These are phyloP conservation scores for Moelleriella libera DNA, from an alignment of 2,329 filamentous ascomycete species.

Conservation along the genomic window DNA sequence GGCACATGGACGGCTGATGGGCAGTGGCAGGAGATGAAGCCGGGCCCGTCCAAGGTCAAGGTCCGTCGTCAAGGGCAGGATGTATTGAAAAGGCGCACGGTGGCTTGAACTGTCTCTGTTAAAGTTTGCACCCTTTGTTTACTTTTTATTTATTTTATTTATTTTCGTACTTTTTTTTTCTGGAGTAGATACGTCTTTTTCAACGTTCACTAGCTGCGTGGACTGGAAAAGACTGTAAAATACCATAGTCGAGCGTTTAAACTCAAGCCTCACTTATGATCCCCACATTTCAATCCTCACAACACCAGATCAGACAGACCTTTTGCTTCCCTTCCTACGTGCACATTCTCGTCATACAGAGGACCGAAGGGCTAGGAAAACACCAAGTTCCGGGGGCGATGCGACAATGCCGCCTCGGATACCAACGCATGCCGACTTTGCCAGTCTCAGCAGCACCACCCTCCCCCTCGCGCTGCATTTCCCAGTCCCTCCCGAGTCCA, in stretches of 20 bases:
- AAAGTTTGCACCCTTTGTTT: background rate
- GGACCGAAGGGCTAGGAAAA: background rate
- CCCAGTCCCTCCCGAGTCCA: constrained; percentile 41
- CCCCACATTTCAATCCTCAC: background rate
- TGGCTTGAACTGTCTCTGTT: background rate
- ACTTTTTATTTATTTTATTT: background rate
- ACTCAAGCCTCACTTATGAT: background rate
- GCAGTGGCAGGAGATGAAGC: constrained; percentile 50
- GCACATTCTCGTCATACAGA: background rate
- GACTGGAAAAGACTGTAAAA: too few relatives aligned
- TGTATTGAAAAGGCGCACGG: constrained; percentile 8
- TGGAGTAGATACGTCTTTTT: too few relatives aligned
- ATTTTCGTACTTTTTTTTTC: background rate
- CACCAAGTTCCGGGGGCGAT: too few relatives aligned
- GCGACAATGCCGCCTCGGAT: constrained; percentile 30
- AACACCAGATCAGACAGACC: background rate
- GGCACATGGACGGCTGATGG: constrained; percentile 53
- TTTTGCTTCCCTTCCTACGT: background rate
- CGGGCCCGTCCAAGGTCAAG: constrained; percentile 40
- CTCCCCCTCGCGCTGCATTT: constrained; percentile 32
- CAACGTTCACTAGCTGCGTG: too few relatives aligned
- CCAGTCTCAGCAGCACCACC: constrained; percentile 20
- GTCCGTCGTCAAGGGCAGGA: constrained; percentile 11
- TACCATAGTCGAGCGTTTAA: background rate
- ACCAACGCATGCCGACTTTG: constrained; percentile 35